Evolutionary conservation across 2,329 filamentous ascomycete genomes (phyloP), one percentile per base, ranked within the genome.

Genomic region (Trichoderma cornu-damae): DNA sequence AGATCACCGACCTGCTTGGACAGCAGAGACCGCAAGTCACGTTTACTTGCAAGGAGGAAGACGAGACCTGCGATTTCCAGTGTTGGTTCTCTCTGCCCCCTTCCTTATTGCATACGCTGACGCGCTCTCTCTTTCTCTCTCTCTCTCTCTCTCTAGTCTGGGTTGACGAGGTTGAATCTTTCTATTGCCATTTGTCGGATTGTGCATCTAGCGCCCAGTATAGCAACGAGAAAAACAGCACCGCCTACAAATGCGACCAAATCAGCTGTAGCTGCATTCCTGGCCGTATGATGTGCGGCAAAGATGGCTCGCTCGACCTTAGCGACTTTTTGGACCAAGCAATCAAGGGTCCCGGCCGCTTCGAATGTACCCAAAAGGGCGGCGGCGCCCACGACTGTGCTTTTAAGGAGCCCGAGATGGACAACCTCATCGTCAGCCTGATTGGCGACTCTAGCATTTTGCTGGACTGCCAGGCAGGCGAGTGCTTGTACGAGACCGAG

Each of bases 401-500:
- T 14, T 99, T 99, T 71, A 87, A 87, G 44, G 94, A 99, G 69
- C 92, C 93, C 0, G 85, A 86, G 58, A 95, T 99, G 89, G 90
- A 99, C 72, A 83, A 89, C 40, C 78, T 99, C 62, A 96, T 97
- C 63, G 87, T 85, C 56, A 83, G 80, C 55, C 84, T 99, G 64
- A 97, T 99, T 69, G 94, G 93, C 35, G 95, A 99, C 68, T 80
- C 86, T 53, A 96, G 88, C 69, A 99, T 99, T 66, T 82, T 87
- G 48, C 77, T 99, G 43, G 80, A 84, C 24, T 99, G 94, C 67
- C 79, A 85, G 60, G 83, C 92, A 22, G 94, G 94, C 59, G 94
- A 99, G 75, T 99, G 94, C 76, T 77, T 99, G 32, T 92, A 96
- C 72, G 84, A 88, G 69, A 96, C 92, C 5, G 89, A 97, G 66